Conservation (phyloP, 306 rosid genomes). For the Cotoneaster glaucophyllus region DNA sequence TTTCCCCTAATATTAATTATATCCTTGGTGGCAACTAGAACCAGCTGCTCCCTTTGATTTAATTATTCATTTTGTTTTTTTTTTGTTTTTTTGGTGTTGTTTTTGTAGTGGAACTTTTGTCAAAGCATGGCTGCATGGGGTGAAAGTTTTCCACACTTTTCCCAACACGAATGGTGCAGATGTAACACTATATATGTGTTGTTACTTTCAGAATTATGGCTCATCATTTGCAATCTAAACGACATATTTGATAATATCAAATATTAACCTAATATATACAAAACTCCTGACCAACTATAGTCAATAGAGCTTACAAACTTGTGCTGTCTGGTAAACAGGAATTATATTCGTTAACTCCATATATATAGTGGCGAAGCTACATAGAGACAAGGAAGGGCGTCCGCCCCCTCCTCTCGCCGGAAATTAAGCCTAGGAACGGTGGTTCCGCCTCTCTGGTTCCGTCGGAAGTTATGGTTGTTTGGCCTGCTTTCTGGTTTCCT, state of each 20-base stretch:
- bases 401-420: too few species aligned
- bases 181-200: background rate
- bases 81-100: background rate
- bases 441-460: too few species aligned
- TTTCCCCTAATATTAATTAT: too few species aligned
- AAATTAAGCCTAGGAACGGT: too few species aligned
- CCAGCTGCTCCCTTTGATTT: background rate
- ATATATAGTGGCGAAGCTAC: too few species aligned
- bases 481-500: too few species aligned
- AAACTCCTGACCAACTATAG: background rate
- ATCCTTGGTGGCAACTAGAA: conserved; percentile 15
- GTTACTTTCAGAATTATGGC: conserved; percentile 1
- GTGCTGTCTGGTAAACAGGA: background rate
- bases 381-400: too few species aligned
- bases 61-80: background rate
- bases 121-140: background rate
- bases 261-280: background rate
- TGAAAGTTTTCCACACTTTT: background rate
- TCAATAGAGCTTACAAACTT: background rate
- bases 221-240: background rate
- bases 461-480: too few species aligned
- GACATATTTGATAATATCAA: background rate
- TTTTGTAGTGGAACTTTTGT: background rate
- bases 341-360: background rate
- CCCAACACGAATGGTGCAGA: background rate